These are phyloP conservation scores for Gnetum montanum DNA, from an alignment of 75 land plant genomes.

Conservation along the genomic window DNA sequence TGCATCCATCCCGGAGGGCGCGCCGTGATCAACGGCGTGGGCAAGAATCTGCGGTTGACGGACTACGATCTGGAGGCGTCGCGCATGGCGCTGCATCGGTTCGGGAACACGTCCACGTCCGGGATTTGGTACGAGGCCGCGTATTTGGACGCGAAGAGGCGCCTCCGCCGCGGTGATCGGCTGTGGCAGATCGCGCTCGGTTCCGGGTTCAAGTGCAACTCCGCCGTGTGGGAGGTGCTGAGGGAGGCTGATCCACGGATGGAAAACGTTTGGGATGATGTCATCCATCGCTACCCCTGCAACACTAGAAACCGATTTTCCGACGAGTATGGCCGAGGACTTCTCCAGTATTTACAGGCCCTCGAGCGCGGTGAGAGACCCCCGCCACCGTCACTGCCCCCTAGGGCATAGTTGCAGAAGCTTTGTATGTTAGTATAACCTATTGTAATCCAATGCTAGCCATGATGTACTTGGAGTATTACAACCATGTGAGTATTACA, in stretches of 20 bases:
- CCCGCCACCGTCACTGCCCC: too few species aligned
- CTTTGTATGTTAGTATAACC: too few species aligned
- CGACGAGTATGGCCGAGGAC: too few species aligned
- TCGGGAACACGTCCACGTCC: constrained; percentile 47
- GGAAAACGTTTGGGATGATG: neutral
- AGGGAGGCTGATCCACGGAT: neutral
- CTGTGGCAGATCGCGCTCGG: constrained; percentile 55
- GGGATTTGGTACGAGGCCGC: constrained; percentile 56
- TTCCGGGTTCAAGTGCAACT: constrained; percentile 58
- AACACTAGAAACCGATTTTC: neutral
- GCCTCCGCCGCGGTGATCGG: constrained; percentile 29
- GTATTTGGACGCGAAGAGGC: constrained; percentile 41
- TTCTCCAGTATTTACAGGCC: too few species aligned
- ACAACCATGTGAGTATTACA: too few species aligned
- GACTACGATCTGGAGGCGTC: constrained; percentile 40
- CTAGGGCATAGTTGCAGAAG: too few species aligned
- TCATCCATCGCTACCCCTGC: neutral
- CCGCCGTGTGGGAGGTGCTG: constrained; percentile 41
- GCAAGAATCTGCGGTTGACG: constrained; percentile 30
- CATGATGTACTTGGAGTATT: too few species aligned
- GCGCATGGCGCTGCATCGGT: constrained; percentile 34
- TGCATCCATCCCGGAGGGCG: constrained; percentile 39
- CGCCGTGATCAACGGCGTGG: constrained; percentile 31
- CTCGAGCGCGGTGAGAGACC: too few species aligned
- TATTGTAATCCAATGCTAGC: too few species aligned